Evolutionary conservation across 371 early-diverging fungal genomes (phyloP).

Genomic region (Mortierella sp.): DNA sequence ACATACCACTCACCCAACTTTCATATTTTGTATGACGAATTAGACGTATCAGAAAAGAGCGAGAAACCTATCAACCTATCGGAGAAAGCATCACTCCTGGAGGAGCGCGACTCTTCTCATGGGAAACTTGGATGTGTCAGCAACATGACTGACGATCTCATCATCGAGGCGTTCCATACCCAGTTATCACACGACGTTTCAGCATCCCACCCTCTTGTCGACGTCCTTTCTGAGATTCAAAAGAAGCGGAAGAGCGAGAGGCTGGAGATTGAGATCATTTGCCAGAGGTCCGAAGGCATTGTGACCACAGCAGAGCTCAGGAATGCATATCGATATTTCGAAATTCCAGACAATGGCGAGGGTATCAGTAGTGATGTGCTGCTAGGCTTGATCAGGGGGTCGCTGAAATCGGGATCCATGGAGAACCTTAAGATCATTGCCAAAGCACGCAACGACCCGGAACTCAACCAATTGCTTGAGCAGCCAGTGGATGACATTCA

Average conservation of each 20-base stretch:
- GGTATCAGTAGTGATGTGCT: constrained; percentile 45
- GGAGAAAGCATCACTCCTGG: constrained; percentile 13
- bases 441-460: constrained; percentile 19
- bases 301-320: constrained; percentile 62
- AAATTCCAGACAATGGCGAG: constrained; percentile 50
- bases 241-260: constrained; percentile 55
- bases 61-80: constrained; percentile 38
- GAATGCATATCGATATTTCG: constrained; percentile 69
- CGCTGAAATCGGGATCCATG: constrained; percentile 52
- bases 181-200: constrained; percentile 56
- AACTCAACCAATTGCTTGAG: constrained; percentile 45
- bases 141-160: constrained; percentile 62
- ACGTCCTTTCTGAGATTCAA: constrained; percentile 60
- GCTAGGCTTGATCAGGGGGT: constrained; percentile 56
- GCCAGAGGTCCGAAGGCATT: constrained; percentile 64
- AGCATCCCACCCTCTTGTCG: constrained; percentile 53
- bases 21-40: neutral
- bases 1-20: neutral
- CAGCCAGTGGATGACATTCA: neutral
- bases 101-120: constrained; percentile 49
- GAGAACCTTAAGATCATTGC: constrained; percentile 32
- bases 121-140: constrained; percentile 62
- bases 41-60: constrained; percentile 20
- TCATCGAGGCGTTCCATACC: constrained; percentile 65
- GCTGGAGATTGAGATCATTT: constrained; percentile 61